Evolutionary conservation across 2,329 filamentous ascomycete genomes (phyloP), one percentile per base, ranked within the genome.

Genomic region (Ciborinia camelliae): DNA sequence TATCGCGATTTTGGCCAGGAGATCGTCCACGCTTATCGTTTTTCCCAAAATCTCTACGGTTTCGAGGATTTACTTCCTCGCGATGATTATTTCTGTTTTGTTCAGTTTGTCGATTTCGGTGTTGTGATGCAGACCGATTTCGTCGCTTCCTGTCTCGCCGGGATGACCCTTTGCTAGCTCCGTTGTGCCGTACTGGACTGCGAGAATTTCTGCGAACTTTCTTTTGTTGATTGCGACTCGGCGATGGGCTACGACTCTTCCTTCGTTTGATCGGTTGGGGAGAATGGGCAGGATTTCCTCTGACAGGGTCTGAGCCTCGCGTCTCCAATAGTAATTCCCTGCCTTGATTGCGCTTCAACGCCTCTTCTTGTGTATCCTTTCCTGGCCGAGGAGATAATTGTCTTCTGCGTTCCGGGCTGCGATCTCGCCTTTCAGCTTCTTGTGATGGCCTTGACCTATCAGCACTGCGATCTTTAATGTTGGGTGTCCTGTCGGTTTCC

Each of bases 331-430:
- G 47, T 63, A 76, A 64, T 66, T 76, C 75, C 65, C 74, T 65
- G 39, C 75, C 75, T 71, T 72, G 70, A 65, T 76, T 76, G 45
- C 74, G 68, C 64, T 76, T 74, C 26, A 73, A 68, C 28, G 74
- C 71, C 52, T 74, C 71, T 65, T 75, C 73, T 53, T 71, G 68
- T n/a, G 68, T 68, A 58, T 73, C 72, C 60, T 72, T 66, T 41
- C 69, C 47, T 35, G 72, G 73, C 55, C 73, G 74, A 64, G 70
- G 68, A 26, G 73, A 74, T 51, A 47, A 55, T 67, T 70, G 71
- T 53, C 74, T 67, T 68, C 74, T 71, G 62, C 71, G 71, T 54
- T 73, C 72, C 47, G 66, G 69, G 65, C 71, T 75, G 50, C 70
- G 71, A 37, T 75, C 74, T 66, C 71, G 71, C 45, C 68, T 65